Conservation (phyloP, 495 filamentous ascomycete species). For the Aspergillus hancockii region DNA sequence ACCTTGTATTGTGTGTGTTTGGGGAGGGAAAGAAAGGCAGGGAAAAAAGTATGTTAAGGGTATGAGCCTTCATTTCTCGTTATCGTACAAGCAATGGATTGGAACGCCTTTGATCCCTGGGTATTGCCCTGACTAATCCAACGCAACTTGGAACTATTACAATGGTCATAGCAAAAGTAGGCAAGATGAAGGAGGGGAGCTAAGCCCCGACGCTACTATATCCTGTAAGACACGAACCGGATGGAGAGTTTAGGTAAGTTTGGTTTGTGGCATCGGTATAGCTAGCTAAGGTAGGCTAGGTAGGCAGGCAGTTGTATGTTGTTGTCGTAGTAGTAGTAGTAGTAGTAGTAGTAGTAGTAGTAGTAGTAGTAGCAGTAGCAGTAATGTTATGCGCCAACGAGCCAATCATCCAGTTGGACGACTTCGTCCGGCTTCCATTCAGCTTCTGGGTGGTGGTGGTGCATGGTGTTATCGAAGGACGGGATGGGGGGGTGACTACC, state of each 20-base stretch:
- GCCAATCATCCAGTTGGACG: constrained; percentile 36
- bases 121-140: background rate
- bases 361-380: background rate
- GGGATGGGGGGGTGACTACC: background rate
- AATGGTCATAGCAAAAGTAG: constrained; percentile 2
- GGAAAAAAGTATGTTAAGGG: background rate
- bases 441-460: constrained; percentile 29
- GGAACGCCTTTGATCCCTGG: constrained; percentile 1
- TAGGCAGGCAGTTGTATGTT: too few relatives aligned
- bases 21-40: too few relatives aligned
- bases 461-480: constrained; percentile 28
- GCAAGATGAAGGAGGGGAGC: background rate
- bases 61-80: background rate
- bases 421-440: constrained; percentile 38
- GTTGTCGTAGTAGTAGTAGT: too few relatives aligned
- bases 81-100: background rate
- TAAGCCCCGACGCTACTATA: too few relatives aligned
- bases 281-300: too few relatives aligned
- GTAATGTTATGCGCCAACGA: constrained; percentile 29
- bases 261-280: too few relatives aligned
- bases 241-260: too few relatives aligned
- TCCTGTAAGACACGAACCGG: too few relatives aligned
- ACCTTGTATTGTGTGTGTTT: too few relatives aligned
- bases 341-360: constrained; percentile 1
- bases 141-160: too few relatives aligned